Evolutionary conservation across 805 yeast genomes (phyloP).

Genomic region (Teunomyces stri): DNA sequence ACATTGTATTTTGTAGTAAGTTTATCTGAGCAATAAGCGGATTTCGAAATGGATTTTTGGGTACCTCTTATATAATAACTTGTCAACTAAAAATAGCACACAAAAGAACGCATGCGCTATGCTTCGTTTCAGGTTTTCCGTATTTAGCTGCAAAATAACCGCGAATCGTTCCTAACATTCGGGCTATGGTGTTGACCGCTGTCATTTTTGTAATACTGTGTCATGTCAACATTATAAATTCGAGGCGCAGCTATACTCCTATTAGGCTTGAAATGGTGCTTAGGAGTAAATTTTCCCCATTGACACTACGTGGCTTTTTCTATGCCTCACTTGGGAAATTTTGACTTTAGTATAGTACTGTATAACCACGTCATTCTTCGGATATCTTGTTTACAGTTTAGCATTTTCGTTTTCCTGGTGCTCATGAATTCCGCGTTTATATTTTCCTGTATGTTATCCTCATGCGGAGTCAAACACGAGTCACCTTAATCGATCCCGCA

Average conservation of each 20-base stretch:
- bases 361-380: background rate
- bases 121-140: background rate
- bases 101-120: background rate
- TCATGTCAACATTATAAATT: background rate
- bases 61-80: background rate
- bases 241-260: background rate
- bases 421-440: background rate
- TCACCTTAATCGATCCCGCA: background rate
- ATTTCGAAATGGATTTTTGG: background rate
- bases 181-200: background rate
- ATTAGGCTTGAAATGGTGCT: background rate
- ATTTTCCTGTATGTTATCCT: background rate
- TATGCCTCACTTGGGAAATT: background rate
- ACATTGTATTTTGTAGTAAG: constrained; percentile 15
- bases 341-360: background rate
- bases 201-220: background rate
- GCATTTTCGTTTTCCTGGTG: background rate
- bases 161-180: background rate
- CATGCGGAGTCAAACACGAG: constrained; percentile 3
- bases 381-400: background rate
- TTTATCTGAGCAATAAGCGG: background rate
- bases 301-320: background rate
- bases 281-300: background rate
- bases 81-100: background rate
- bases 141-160: background rate